Conservation (phyloP, 2,329 filamentous ascomycete species). For the Colletotrichum siamense region DNA sequence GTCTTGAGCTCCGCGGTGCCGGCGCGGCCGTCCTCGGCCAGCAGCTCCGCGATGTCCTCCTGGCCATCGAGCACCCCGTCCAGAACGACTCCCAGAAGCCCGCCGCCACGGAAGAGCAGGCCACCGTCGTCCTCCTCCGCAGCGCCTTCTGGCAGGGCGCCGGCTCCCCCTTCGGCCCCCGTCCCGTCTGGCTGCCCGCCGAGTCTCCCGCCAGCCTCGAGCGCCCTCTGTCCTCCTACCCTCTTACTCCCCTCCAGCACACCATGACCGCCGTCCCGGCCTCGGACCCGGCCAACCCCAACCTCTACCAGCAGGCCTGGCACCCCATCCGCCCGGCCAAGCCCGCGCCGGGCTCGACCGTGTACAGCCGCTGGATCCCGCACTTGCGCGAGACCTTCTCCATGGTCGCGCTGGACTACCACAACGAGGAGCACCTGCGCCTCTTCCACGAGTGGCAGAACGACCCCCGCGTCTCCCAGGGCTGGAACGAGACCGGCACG, state of each 20-base stretch:
- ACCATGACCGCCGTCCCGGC: constrained; percentile 43
- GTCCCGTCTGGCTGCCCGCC: constrained; percentile 64
- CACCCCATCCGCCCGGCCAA: constrained; percentile 77
- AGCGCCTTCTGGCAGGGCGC: constrained; percentile 75
- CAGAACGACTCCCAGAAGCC: constrained; percentile 34
- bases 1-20: constrained; percentile 48
- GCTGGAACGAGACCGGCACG: constrained; percentile 82
- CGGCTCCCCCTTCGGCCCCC: constrained; percentile 69
- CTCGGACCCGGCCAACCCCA: constrained; percentile 45
- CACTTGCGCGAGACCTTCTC: constrained; percentile 79
- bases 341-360: constrained; percentile 70
- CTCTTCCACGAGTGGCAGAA: constrained; percentile 86
- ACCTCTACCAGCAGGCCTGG: constrained; percentile 57
- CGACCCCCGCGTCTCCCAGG: constrained; percentile 79
- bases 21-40: constrained; percentile 37
- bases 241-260: constrained; percentile 54
- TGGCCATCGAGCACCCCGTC: constrained; percentile 55
- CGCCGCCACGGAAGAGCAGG: constrained; percentile 30
- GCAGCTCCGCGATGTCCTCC: constrained; percentile 51
- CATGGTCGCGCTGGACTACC: constrained; percentile 75
- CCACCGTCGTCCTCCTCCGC: constrained; percentile 50
- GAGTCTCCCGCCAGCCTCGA: constrained; percentile 41
- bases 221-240: constrained; percentile 49
- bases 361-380: constrained; percentile 82
- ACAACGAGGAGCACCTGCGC: constrained; percentile 66